Base-by-base conservation (phyloP, 1,284 basidiomycete genomes). In the Cryptococcus floricola region DNA sequence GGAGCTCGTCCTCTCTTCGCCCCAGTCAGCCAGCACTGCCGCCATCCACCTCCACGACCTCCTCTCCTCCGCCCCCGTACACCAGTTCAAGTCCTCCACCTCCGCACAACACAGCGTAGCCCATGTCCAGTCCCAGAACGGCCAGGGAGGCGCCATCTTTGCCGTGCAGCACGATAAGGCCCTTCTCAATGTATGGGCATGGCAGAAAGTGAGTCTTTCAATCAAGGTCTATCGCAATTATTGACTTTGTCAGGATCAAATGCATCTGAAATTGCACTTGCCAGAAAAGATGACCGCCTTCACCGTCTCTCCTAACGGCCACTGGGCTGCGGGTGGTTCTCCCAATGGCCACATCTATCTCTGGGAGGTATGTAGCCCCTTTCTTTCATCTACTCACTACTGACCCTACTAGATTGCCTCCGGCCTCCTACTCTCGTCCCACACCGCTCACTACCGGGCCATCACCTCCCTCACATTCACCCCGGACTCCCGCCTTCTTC, bases 381-480 rank as follows among this genome's bases (percentile, higher is more conserved):
- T 12, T 34, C 18, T 4, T 7, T 18, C 19, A 14, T 37, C 3
- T 1, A 1, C 62, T 62, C 54, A 42, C 31, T 52, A 37, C 19
- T 31, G 18, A 25, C 12, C 16, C 19, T 14, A n/a, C 10, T 77
- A 96, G 90, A 81, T 93, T 65, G 82, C 88, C 2, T 95, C 92
- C 4, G 95, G 95, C 7, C 86, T 91, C 43, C 80, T 98, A 46
- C 88, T 88, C 75, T 85, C 88, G 58, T 85, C 88, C 0, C 93
- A 93, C 83, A 94, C 96, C 63, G 94, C 92, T 8, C 95, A 98
- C 76, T 98, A 97, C 77, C 89, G 94, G 49, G 82, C 87, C 66
- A 81, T 97, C 44, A 88, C 85, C 56, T 86, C 88, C 4, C 78
- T 98, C 3, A 83, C 82, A 41, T 98, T 97, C 76, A 89, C 89